Conservation (phyloP, 176 grass and related monocot species). For the Eleusine coracana region DNA sequence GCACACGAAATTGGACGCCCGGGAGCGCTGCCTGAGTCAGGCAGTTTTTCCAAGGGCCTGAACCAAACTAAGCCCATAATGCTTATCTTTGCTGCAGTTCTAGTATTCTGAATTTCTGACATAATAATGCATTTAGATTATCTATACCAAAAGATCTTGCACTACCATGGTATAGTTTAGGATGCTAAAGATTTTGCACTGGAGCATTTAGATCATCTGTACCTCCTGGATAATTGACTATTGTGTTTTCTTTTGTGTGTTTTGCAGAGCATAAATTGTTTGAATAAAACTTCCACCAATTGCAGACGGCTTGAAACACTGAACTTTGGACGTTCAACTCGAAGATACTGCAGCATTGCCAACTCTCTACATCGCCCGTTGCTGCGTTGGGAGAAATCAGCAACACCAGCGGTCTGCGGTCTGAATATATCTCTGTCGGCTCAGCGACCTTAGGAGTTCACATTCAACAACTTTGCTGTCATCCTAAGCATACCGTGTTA, state of each 20-base stretch:
- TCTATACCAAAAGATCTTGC: not conserved
- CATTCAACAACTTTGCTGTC: not conserved
- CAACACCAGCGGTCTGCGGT: not conserved
- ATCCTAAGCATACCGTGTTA: constrained; percentile 5
- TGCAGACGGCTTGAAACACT: not conserved
- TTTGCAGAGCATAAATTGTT: not conserved
- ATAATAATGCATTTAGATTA: constrained; percentile 14
- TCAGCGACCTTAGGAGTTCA: not conserved
- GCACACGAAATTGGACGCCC: no score
- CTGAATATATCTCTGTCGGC: not conserved
- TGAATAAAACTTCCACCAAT: not conserved
- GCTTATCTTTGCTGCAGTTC: not conserved
- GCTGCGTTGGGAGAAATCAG: not conserved
- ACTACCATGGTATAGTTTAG: not conserved
- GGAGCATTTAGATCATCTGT: not conserved
- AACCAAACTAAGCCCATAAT: no score
- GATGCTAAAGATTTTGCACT: not conserved
- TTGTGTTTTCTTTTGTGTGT: constrained; percentile 5
- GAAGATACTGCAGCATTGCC: constrained; percentile 10
- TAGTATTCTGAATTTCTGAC: constrained; percentile 18
- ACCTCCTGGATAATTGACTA: not conserved
- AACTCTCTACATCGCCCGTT: not conserved
- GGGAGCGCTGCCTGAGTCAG: no score
- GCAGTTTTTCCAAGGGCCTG: no score
- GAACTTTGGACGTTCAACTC: not conserved